Evolutionary conservation across 106 monocot genomes (phyloP).

Genomic region (Dactylorhiza incarnata): DNA sequence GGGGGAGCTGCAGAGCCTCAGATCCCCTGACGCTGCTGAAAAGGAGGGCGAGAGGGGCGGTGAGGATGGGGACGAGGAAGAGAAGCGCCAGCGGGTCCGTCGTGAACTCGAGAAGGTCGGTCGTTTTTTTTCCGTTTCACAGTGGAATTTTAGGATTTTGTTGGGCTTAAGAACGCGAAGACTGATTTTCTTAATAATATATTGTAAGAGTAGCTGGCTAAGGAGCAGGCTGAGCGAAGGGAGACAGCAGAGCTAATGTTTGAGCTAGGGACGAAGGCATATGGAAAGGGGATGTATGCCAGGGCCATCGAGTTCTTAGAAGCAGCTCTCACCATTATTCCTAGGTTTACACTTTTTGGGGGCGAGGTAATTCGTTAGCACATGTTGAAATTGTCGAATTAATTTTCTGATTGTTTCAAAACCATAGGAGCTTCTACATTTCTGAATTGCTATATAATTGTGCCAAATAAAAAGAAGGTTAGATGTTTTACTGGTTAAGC

Average conservation of each 20-base stretch:
- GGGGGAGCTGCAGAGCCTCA: slow-evolving; percentile 48
- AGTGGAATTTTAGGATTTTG: not conserved
- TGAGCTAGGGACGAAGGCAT: slow-evolving; percentile 88
- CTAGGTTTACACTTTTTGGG: slow-evolving; percentile 65
- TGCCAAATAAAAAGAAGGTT: not conserved
- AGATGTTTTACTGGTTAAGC: too few species aligned
- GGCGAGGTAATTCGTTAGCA: slow-evolving; percentile 63
- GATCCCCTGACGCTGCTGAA: slow-evolving; percentile 10
- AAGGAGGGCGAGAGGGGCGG: slow-evolving; percentile 13
- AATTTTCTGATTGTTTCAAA: not conserved
- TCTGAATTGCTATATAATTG: not conserved
- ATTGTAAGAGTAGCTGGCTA: slow-evolving; percentile 59
- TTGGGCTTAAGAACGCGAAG: not conserved
- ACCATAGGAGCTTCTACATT: not conserved
- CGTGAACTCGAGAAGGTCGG: slow-evolving; percentile 77
- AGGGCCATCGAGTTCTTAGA: slow-evolving; percentile 85
- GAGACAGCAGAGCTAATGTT: slow-evolving; percentile 86
- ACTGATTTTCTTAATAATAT: not conserved
- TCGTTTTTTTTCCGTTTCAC: not conserved
- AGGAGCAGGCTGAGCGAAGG: slow-evolving; percentile 86
- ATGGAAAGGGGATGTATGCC: slow-evolving; percentile 82
- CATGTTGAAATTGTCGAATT: not conserved
- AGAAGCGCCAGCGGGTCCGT: slow-evolving; percentile 62
- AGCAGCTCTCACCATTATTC: slow-evolving; percentile 88
- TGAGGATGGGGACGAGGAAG: slow-evolving; percentile 44